Conservation (phyloP, 2,329 filamentous ascomycete species). For the Emericellopsis cladophorae region DNA sequence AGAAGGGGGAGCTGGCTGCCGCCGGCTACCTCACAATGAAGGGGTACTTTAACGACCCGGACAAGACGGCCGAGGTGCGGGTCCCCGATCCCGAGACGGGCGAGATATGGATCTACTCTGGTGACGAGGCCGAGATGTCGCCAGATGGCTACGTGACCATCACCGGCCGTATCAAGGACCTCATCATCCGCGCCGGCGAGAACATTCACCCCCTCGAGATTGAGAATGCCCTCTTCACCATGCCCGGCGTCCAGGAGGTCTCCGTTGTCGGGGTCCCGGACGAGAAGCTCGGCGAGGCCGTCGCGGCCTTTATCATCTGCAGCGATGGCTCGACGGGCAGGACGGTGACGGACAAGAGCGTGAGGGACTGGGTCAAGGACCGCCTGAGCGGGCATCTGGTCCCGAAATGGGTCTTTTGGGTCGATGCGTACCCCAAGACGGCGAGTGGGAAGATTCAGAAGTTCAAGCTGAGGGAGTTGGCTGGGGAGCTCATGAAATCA, state of each 20-base stretch:
- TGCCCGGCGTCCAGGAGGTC: slow-evolving; percentile 58
- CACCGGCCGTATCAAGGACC: slow-evolving; percentile 84
- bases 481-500: slow-evolving; percentile 18
- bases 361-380: slow-evolving; percentile 60
- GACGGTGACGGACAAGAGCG: slow-evolving; percentile 11
- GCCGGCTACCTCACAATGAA: slow-evolving; percentile 83
- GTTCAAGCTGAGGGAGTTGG: slow-evolving; percentile 67
- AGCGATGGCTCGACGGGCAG: slow-evolving; percentile 10
- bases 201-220: slow-evolving; percentile 93
- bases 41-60: slow-evolving; percentile 72
- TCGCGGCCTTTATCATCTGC: slow-evolving; percentile 71
- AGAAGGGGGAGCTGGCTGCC: slow-evolving; percentile 70
- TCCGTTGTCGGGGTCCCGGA: slow-evolving; percentile 79
- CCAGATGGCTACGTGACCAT: slow-evolving; percentile 73
- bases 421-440: slow-evolving; percentile 80
- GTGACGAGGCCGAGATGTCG: slow-evolving; percentile 85
- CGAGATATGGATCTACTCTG: slow-evolving; percentile 77
- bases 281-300: slow-evolving; percentile 71
- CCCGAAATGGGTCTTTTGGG: slow-evolving; percentile 83
- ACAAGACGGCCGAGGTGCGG: slow-evolving; percentile 55
- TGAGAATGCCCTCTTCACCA: slow-evolving; percentile 73
- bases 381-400: slow-evolving; percentile 64
- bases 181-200: slow-evolving; percentile 90
- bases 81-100: slow-evolving; percentile 25
- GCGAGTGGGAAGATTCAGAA: slow-evolving; percentile 96